Evolutionary conservation across 495 filamentous ascomycete species (phyloP).

Genomic region (Aspergillus panamensis): DNA sequence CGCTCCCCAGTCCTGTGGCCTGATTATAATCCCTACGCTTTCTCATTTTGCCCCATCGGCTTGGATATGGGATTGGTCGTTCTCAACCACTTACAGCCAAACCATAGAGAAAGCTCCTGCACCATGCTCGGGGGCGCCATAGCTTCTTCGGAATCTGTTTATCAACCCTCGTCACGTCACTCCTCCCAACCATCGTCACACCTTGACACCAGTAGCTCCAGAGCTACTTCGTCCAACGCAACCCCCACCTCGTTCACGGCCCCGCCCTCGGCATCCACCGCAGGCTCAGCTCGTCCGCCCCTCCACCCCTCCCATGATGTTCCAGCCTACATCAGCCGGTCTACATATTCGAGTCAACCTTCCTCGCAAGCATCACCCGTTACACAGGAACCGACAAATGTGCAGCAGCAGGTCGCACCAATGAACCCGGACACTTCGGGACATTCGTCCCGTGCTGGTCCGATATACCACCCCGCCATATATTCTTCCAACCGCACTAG

Average conservation of each 20-base stretch:
- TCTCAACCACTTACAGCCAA: constrained; percentile 45
- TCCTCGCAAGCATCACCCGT: constrained; percentile 27
- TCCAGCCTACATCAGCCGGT: constrained; percentile 38
- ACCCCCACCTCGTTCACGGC: constrained; percentile 42
- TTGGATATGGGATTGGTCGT: constrained; percentile 46
- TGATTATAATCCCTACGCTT: constrained; percentile 8
- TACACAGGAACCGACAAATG: constrained; percentile 28
- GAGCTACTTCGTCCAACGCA: constrained; percentile 36
- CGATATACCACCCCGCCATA: constrained; percentile 20
- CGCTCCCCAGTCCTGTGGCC: constrained; percentile 13
- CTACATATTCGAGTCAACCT: constrained; percentile 28
- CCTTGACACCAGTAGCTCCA: constrained; percentile 31
- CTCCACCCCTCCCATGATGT: constrained; percentile 33
- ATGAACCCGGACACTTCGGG: constrained; percentile 31
- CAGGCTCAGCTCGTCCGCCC: constrained; percentile 37
- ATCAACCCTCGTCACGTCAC: constrained; percentile 30
- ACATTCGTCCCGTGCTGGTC: constrained; percentile 26
- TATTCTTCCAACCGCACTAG: constrained; percentile 19
- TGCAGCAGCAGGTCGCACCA: constrained; percentile 23
- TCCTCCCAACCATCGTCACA: constrained; percentile 24
- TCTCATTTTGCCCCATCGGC: constrained; percentile 1
- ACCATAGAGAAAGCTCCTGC: constrained; percentile 40
- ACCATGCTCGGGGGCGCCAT: constrained; percentile 51
- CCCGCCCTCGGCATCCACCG: constrained; percentile 37
- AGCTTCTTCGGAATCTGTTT: constrained; percentile 38